These are phyloP conservation scores for Trichoderma sp. DNA, from an alignment of 2,329 filamentous ascomycete species.

Conservation along the genomic window DNA sequence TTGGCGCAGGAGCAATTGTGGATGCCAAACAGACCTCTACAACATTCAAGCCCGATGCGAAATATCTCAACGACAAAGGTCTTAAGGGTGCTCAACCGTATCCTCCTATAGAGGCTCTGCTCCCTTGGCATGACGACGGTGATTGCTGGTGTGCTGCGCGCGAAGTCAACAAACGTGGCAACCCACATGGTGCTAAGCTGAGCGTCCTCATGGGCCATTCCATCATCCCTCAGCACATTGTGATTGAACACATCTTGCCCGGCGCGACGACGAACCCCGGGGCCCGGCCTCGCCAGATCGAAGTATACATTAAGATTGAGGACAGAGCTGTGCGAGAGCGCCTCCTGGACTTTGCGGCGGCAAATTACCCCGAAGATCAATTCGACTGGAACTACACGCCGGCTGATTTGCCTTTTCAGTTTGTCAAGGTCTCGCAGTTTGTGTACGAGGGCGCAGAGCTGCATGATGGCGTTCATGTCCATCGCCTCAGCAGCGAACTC, in stretches of 20 bases:
- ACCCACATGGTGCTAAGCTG: constrained; percentile 62
- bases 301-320: constrained; percentile 66
- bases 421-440: constrained; percentile 60
- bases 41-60: constrained; percentile 46
- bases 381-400: constrained; percentile 36
- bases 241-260: constrained; percentile 70
- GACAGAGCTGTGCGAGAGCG: constrained; percentile 46
- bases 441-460: constrained; percentile 50
- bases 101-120: constrained; percentile 59
- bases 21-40: constrained; percentile 63
- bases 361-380: constrained; percentile 42
- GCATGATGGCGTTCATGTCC: constrained; percentile 53
- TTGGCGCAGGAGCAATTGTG: constrained; percentile 65
- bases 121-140: constrained; percentile 72
- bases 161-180: constrained; percentile 43
- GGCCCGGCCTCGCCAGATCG: constrained; percentile 66
- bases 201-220: constrained; percentile 60
- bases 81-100: constrained; percentile 28
- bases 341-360: constrained; percentile 47
- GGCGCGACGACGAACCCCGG: constrained; percentile 62
- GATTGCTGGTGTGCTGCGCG: constrained; percentile 82
- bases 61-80: constrained; percentile 30
- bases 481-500: constrained; percentile 55
- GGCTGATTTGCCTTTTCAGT: constrained; percentile 41
- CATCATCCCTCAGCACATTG: constrained; percentile 68